Base-by-base conservation (phyloP, 2,329 filamentous ascomycete genomes). In the Fusarium sp. region DNA sequence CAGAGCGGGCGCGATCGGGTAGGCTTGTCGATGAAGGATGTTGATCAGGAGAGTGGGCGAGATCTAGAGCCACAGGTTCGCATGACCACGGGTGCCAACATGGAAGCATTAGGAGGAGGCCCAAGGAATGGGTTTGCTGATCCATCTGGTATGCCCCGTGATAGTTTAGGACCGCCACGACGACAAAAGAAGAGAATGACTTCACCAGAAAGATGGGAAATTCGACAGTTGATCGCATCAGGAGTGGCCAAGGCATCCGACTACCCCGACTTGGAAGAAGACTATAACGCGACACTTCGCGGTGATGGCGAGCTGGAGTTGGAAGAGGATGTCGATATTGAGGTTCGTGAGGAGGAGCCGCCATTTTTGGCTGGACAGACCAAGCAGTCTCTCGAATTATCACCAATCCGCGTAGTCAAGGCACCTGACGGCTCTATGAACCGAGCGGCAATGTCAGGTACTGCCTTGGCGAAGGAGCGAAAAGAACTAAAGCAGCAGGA, bases 371-470 rank as follows among this genome's bases (percentile, higher is more conserved):
- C 92, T 14, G 95, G 95, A 5, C 96, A 99, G 75, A 99, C 95
- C 1, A 97, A 97, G 72, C 93, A 97, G 72, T 97, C 93, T 9
- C 82, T 99, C 9, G 95, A 99, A 71, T 79, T 99, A 4, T 97
- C 93, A 2, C 95, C 95, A 0, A 99, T 99, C 60, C 86, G 96
- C 63, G 93, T 99, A 19, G 92, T 99, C 68, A 98, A 98, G 76
- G 95, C 95, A 1, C 96, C 95, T 0, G 95, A 99, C 75, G 95
- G 95, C n/a, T 98, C 94, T 4, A 88, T 99, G 76, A 99, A 99
- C 73, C 86, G 95, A 70, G 92, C 96, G 43, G 96, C 96, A 14
- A 97, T 98, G 91, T 89, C 93, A 9, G 94, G 95, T 39, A 93
- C 94, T 14, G 84, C 88, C 5, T 78, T 99, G 13, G 91, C 94